phyloP scores from a whole-genome alignment of 352 stramenopile genomes.

The Phytopythium delawarense region DNA sequence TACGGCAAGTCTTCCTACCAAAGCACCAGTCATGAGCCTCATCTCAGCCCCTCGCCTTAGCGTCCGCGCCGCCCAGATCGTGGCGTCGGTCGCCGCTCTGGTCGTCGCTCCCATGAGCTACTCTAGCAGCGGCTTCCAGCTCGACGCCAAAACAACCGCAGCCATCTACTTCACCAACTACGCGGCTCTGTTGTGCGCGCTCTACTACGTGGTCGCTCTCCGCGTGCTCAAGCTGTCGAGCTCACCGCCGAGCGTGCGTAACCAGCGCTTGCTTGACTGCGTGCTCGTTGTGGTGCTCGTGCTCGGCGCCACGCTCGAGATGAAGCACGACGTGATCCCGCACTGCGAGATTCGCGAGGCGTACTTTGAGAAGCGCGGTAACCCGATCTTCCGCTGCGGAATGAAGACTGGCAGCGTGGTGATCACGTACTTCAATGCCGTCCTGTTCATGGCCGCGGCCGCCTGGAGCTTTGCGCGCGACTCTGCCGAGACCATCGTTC shows the following conservation, averaged over 20 bases:
- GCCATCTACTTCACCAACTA: conserved; percentile 25
- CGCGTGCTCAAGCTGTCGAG: conserved; percentile 10
- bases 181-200: conserved; percentile 15
- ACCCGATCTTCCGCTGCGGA: conserved; percentile 25
- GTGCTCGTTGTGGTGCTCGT: conserved; percentile 13
- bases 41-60: not conserved
- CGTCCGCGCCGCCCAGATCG: conserved; percentile 1
- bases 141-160: conserved; percentile 8
- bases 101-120: conserved; percentile 5
- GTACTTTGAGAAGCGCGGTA: conserved; percentile 20
- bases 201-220: conserved; percentile 22
- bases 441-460: conserved; percentile 17
- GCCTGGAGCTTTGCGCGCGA: conserved; percentile 13
- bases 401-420: conserved; percentile 19
- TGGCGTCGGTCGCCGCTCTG: conserved; percentile 5
- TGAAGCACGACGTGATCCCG: conserved; percentile 11
- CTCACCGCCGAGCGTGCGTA: conserved; percentile 5
- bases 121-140: conserved; percentile 7
- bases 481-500: not conserved
- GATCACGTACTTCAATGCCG: conserved; percentile 22
- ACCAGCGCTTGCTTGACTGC: conserved; percentile 18
- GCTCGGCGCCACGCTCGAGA: conserved; percentile 16
- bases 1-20: not conserved
- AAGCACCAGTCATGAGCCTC: conserved; percentile 1
- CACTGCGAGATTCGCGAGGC: conserved; percentile 12